A percentile compares a stretch with the other conserved stretches of the same genome.
These are phyloP conservation scores for Colletotrichum costaricense DNA, from an alignment of 2,329 filamentous ascomycete species.

Conservation along the genomic window DNA sequence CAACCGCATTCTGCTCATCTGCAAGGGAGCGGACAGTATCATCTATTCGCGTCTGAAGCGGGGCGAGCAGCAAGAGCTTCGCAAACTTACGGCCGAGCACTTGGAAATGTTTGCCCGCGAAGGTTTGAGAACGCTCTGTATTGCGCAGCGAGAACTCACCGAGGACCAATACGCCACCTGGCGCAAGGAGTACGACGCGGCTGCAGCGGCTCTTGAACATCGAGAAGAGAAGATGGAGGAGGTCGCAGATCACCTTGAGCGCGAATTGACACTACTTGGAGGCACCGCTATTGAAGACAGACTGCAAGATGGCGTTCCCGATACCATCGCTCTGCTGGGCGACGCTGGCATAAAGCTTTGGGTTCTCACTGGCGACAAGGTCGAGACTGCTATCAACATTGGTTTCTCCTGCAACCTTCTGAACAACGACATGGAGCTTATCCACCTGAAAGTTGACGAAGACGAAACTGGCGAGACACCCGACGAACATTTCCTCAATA, in stretches of 20 bases:
- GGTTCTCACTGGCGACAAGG: slow-evolving; percentile 98
- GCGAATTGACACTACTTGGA: slow-evolving; percentile 86
- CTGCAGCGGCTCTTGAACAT: slow-evolving; percentile 83
- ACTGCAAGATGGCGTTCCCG: slow-evolving; percentile 95
- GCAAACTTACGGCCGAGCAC: slow-evolving; percentile 88
- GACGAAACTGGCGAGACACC: slow-evolving; percentile 65
- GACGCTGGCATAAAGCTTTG: slow-evolving; percentile 97
- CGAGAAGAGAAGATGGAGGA: slow-evolving; percentile 94
- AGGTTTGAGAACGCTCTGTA: slow-evolving; percentile 92
- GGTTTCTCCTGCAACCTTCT: slow-evolving; percentile 98
- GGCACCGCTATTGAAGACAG: slow-evolving; percentile 98
- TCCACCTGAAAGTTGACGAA: slow-evolving; percentile 87
- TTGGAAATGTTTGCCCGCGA: slow-evolving; percentile 97
- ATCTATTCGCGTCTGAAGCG: slow-evolving; percentile 92
- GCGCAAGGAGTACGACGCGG: slow-evolving; percentile 88
- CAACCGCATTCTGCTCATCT: slow-evolving; percentile 88
- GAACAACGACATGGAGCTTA: slow-evolving; percentile 97
- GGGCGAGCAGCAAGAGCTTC: slow-evolving; percentile 87
- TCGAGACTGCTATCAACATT: slow-evolving; percentile 99
- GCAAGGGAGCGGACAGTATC: slow-evolving; percentile 97
- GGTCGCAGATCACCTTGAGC: slow-evolving; percentile 90
- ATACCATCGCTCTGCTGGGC: slow-evolving; percentile 91
- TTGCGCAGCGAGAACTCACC: slow-evolving; percentile 82
- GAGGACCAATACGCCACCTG: slow-evolving; percentile 88
- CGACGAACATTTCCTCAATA: slow-evolving; percentile 63